Base-by-base conservation (phyloP, 148 eudicot genomes). In the Polygonum maritimum region DNA sequence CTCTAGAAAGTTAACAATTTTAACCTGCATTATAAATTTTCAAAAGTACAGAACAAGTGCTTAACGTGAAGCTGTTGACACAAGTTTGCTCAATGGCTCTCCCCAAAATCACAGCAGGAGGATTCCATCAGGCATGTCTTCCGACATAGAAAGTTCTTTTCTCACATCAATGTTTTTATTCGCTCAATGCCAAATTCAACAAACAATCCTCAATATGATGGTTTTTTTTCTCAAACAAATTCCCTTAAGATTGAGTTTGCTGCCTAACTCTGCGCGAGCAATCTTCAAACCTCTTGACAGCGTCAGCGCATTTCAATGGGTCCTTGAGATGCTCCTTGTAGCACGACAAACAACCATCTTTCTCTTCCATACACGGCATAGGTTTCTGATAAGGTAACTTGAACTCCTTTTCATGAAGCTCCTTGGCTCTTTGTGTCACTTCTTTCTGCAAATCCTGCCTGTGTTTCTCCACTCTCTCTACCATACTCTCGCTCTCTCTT, bases 331-430 rank as follows among this genome's bases (percentile, higher is more conserved):
- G 74, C 76, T 87, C 95, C 80, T 89, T 90, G 82, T 90, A 90
- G 83, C 97, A 94, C 52, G 88, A 81, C 69, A 81, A 70, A 74
- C 97, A 91, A 38, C 88, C 89, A 77, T 86, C 85, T 83, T 81
- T 81, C 85, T 91, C 91, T 10, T 78, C 80, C 79, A 82, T 75
- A 62, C 98, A 94, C 39, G 87, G 82, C 40, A 81, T 83, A 3
- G 89, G 81, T 80, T 89, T 90, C 72, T 81, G 86, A 44, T 81
- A 55, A 38, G 98, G 97, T 71, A 90, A 87, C 85, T 90, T 86
- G 79, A 90, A 94, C 85, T 94, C 98, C 75, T 90, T 91, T 35
- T 94, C 98, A 69, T 85, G 97, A 58, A 94, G 98, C 73, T 94
- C 90, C 82, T 92, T 92, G 12, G 98, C 97, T 48, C 85, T 87